phyloP scores from a whole-genome alignment of 2,329 filamentous ascomycete genomes.

The Bipolaris sorokiniana region DNA sequence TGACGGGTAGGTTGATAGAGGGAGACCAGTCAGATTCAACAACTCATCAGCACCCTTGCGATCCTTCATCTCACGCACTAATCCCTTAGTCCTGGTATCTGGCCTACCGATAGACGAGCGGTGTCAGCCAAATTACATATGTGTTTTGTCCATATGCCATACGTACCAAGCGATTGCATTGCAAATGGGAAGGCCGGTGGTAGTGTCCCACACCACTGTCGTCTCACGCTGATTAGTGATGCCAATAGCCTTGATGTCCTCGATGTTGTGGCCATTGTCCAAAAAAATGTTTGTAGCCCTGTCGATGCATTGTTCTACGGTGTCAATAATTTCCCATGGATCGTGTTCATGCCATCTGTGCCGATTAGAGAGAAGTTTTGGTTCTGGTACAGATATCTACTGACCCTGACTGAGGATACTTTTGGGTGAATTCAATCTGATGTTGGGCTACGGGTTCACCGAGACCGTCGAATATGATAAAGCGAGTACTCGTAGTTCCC shows the following conservation, averaged over 20 bases:
- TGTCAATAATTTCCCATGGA: constrained; percentile 74
- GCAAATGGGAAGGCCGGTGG: constrained; percentile 78
- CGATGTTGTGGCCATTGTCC: constrained; percentile 68
- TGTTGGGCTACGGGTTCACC: constrained; percentile 81
- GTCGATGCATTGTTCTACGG: constrained; percentile 81
- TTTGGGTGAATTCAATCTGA: constrained; percentile 85
- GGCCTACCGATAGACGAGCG: constrained; percentile 51
- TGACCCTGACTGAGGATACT: constrained; percentile 84
- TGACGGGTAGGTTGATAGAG: constrained; percentile 86
- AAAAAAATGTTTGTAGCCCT: constrained; percentile 74
- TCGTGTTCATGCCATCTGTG: constrained; percentile 88
- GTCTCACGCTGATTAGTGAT: constrained; percentile 94
- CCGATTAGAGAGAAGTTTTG: constrained; percentile 20
- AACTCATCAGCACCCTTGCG: constrained; percentile 72
- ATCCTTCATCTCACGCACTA: constrained; percentile 78
- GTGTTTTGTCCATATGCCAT: background rate
- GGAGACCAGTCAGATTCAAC: constrained; percentile 75
- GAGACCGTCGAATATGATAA: constrained; percentile 84
- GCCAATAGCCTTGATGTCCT: constrained; percentile 77
- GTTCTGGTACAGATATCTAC: constrained; percentile 40
- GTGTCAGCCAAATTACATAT: constrained; percentile 7
- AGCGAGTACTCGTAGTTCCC: constrained; percentile 86
- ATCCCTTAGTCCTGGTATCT: constrained; percentile 76
- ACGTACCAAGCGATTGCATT: constrained; percentile 81
- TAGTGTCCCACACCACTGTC: constrained; percentile 81